Evolutionary conservation across 2,329 filamentous ascomycete species (phyloP).

Genomic region (Knufia fluminis): DNA sequence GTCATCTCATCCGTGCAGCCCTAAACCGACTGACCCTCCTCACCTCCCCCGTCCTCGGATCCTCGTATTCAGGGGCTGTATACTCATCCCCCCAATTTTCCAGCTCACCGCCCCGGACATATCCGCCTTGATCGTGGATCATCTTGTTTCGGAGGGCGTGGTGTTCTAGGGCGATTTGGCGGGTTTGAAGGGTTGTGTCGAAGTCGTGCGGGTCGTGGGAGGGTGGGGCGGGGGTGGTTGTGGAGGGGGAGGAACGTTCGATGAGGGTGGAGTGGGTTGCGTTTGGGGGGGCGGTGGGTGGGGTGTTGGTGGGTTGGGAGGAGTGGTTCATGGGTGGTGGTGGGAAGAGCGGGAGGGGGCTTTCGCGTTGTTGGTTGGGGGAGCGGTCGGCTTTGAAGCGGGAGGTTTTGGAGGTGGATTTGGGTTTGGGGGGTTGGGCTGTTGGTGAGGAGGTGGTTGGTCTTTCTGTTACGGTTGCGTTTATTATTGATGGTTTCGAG

Average conservation of each 20-base stretch:
- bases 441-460: slow-evolving; percentile 13
- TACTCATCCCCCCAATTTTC: slow-evolving; percentile 52
- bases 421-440: slow-evolving; percentile 23
- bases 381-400: slow-evolving; percentile 21
- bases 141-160: slow-evolving; percentile 72
- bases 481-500: no score
- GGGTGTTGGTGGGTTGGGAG: slow-evolving; percentile 22
- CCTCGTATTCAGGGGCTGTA: slow-evolving; percentile 51
- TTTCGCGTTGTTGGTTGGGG: slow-evolving; percentile 13
- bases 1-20: slow-evolving; percentile 34
- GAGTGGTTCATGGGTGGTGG: slow-evolving; percentile 18
- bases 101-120: slow-evolving; percentile 42
- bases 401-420: slow-evolving; percentile 20
- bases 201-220: slow-evolving; percentile 51
- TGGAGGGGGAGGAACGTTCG: slow-evolving; percentile 37
- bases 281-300: slow-evolving; percentile 14
- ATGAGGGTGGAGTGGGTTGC: slow-evolving; percentile 49
- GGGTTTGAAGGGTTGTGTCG: slow-evolving; percentile 61
- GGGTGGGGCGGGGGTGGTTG: slow-evolving; percentile 25
- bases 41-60: slow-evolving; percentile 31
- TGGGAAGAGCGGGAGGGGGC: slow-evolving; percentile 31
- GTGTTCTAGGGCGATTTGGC: slow-evolving; percentile 74
- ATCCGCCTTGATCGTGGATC: slow-evolving; percentile 75
- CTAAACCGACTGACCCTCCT: slow-evolving; percentile 39
- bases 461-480: no score